Evolutionary conservation across 2,329 filamentous ascomycete genomes (phyloP).

Genomic region (Colletotrichum cuscutae): DNA sequence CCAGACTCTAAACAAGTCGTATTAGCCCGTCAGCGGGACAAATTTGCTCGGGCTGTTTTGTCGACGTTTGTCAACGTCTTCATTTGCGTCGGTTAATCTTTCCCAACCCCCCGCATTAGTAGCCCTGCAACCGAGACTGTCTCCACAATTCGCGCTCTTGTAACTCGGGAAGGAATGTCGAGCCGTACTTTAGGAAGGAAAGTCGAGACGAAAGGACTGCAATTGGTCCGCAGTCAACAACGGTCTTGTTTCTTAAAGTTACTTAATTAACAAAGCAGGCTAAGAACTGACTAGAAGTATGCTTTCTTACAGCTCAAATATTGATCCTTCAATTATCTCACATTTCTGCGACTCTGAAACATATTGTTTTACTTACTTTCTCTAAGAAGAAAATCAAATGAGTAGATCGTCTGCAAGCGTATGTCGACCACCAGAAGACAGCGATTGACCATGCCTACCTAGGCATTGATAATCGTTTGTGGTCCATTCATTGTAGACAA

Average conservation of each 20-base stretch:
- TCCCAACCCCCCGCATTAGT: neutral
- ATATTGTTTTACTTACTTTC: too few species aligned
- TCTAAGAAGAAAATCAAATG: too few species aligned
- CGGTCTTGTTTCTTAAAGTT: too few species aligned
- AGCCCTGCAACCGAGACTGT: neutral
- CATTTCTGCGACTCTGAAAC: too few species aligned
- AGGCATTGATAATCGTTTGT: too few species aligned
- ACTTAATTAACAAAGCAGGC: neutral
- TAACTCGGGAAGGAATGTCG: slow-evolving; percentile 8
- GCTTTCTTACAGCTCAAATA: neutral
- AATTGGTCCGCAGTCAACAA: neutral
- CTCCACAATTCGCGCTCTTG: neutral
- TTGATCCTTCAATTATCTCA: too few species aligned
- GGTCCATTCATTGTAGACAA: too few species aligned
- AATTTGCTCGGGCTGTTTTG: neutral
- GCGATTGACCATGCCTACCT: too few species aligned
- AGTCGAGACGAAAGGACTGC: slow-evolving; percentile 6
- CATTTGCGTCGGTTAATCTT: neutral
- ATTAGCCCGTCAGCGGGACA: neutral
- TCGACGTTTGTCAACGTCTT: neutral
- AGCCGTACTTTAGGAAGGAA: slow-evolving; percentile 10
- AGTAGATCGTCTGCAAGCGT: too few species aligned
- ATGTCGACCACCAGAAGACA: too few species aligned
- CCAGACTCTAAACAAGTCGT: neutral
- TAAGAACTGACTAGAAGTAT: neutral